Evolutionary conservation across 2,329 filamentous ascomycete species (phyloP).

Genomic region (Alternaria ethzedia): DNA sequence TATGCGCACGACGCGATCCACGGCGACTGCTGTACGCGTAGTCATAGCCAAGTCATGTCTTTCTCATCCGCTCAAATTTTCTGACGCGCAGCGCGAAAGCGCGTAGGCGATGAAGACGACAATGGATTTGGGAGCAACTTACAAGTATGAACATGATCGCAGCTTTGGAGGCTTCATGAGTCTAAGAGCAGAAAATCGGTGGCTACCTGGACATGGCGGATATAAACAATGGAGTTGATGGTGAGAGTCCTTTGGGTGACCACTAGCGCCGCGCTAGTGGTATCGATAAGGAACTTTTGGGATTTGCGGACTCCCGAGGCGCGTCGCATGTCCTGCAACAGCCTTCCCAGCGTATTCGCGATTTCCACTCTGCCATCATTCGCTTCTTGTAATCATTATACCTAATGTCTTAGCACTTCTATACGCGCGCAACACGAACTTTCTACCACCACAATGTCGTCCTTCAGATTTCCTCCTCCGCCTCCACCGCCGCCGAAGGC

Average conservation of each 20-base stretch:
- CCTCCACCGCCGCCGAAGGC: constrained; percentile 51
- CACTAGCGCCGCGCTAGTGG: constrained; percentile 18
- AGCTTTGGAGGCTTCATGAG: constrained; percentile 32
- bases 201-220: constrained; percentile 22
- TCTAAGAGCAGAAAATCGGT: constrained; percentile 14
- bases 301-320: constrained; percentile 14
- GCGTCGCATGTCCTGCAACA: constrained; percentile 12
- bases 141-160: constrained; percentile 50
- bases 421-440: neutral
- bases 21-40: neutral
- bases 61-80: constrained; percentile 8
- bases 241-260: constrained; percentile 7
- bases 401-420: neutral
- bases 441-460: constrained; percentile 29
- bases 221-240: neutral
- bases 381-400: neutral
- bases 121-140: constrained; percentile 16
- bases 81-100: neutral
- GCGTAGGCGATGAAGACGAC: neutral
- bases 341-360: neutral
- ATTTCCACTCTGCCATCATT: neutral
- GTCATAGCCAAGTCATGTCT: neutral
- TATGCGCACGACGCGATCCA: neutral
- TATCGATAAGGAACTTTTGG: constrained; percentile 29
- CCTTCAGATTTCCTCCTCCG: constrained; percentile 57